These are phyloP conservation scores for Anthostomella pinea DNA, from an alignment of 2,329 filamentous ascomycete genomes.

Conservation along the genomic window DNA sequence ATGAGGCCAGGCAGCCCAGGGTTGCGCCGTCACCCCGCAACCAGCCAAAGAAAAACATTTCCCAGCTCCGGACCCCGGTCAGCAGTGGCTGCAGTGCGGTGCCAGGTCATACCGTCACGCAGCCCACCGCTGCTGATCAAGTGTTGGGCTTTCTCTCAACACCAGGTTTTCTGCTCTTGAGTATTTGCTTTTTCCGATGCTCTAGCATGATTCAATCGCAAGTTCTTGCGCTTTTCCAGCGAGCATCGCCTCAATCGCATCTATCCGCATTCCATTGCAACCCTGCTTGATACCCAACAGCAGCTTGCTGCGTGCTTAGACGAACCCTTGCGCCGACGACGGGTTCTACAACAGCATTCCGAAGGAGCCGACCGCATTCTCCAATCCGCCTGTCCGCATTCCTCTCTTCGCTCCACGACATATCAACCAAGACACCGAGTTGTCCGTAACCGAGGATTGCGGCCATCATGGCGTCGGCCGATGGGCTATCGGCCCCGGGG, in stretches of 20 bases:
- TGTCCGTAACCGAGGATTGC: slow-evolving; percentile 22
- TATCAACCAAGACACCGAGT: slow-evolving; percentile 4
- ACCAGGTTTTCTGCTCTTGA: not conserved
- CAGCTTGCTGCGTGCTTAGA: slow-evolving; percentile 7
- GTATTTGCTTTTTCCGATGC: not conserved
- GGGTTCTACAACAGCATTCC: slow-evolving; percentile 16
- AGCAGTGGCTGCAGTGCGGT: slow-evolving; percentile 3
- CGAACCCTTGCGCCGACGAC: slow-evolving; percentile 2
- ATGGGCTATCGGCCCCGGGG: slow-evolving; percentile 65
- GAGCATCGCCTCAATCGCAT: slow-evolving; percentile 1
- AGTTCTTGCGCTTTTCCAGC: not conserved
- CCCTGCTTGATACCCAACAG: not conserved
- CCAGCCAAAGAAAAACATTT: slow-evolving; percentile 22
- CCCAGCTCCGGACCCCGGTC: not conserved
- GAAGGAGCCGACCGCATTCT: slow-evolving; percentile 5
- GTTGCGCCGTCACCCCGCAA: slow-evolving; percentile 23
- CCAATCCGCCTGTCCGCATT: slow-evolving; percentile 20
- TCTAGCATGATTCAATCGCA: not conserved
- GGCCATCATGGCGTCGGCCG: slow-evolving; percentile 60
- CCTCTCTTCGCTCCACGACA: slow-evolving; percentile 8
- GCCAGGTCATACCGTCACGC: slow-evolving; percentile 3
- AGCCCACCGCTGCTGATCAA: not conserved
- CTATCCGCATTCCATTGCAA: not conserved
- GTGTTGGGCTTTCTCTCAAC: not conserved
- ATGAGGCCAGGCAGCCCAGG: not conserved